Evolutionary conservation across 2,329 filamentous ascomycete genomes (phyloP).

Genomic region (Scedosporium boydii): DNA sequence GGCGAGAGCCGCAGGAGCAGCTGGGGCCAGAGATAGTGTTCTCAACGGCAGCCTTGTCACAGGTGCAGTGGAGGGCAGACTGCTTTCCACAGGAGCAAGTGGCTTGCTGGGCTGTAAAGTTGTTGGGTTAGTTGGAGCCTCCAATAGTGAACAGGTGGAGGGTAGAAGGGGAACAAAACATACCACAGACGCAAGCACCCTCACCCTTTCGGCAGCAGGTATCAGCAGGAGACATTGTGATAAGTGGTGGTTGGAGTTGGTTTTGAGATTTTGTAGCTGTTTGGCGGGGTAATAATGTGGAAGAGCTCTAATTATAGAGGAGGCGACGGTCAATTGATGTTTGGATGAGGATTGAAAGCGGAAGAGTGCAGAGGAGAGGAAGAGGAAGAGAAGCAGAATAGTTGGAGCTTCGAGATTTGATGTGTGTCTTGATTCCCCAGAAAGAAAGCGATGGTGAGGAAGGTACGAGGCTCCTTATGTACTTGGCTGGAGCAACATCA

Average conservation of each 20-base stretch:
- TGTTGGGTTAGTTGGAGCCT: background rate
- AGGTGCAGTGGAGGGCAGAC: slow-evolving; percentile 76
- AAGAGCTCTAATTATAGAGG: background rate
- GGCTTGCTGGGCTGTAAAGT: slow-evolving; percentile 45
- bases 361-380: too few species aligned
- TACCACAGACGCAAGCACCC: slow-evolving; percentile 7
- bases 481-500: too few species aligned
- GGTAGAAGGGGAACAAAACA: background rate
- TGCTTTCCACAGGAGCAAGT: slow-evolving; percentile 87
- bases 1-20: slow-evolving; percentile 76
- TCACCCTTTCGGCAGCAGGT: slow-evolving; percentile 7
- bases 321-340: background rate
- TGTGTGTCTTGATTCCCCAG: too few species aligned
- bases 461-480: too few species aligned
- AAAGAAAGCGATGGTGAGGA: too few species aligned
- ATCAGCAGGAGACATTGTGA: background rate
- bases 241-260: background rate
- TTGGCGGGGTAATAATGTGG: background rate
- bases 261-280: background rate
- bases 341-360: background rate
- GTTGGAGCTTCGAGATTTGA: too few species aligned
- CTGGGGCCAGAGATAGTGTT: slow-evolving; percentile 64
- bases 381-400: too few species aligned
- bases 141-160: slow-evolving; percentile 1
- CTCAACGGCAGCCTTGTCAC: slow-evolving; percentile 65